Conservation (phyloP, 2,329 filamentous ascomycete species). For the Alternaria infectoria region DNA sequence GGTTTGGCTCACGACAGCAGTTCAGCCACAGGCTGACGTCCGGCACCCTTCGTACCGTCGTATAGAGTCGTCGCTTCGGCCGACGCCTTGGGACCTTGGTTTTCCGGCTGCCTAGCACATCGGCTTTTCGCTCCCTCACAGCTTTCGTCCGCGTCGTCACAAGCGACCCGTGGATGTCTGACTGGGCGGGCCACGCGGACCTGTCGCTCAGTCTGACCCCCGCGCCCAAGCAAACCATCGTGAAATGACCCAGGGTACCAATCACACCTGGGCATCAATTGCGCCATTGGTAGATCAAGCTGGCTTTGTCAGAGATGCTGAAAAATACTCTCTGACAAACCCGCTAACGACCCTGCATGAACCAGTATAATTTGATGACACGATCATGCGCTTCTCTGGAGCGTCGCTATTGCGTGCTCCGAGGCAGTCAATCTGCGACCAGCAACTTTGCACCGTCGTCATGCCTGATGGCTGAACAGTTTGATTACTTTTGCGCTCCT, state of each 20-base stretch:
- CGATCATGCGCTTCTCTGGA: constrained; percentile 14
- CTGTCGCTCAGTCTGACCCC: constrained; percentile 1
- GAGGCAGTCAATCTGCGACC: background rate
- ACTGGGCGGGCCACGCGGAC: background rate
- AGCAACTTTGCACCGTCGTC: background rate
- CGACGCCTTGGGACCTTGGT: constrained; percentile 18
- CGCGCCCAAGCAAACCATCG: constrained; percentile 9
- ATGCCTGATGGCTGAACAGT: background rate
- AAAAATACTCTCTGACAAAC: constrained; percentile 40
- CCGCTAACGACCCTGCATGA: constrained; percentile 10
- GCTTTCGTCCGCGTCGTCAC: constrained; percentile 14
- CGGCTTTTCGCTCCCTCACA: constrained; percentile 19
- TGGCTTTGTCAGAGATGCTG: constrained; percentile 35
- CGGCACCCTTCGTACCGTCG: background rate
- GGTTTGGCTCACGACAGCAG: constrained; percentile 7
- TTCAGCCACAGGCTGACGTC: constrained; percentile 1
- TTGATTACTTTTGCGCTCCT: background rate
- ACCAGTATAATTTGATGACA: constrained; percentile 20
- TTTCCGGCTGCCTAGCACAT: constrained; percentile 4
- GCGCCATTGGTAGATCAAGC: constrained; percentile 22
- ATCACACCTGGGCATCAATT: constrained; percentile 3
- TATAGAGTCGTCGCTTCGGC: constrained; percentile 22
- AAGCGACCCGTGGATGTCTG: background rate
- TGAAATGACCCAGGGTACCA: constrained; percentile 11
- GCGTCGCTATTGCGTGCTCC: background rate